Evolutionary conservation across 2,329 filamentous ascomycete genomes (phyloP).

Genomic region (Teratosphaeria destructans): DNA sequence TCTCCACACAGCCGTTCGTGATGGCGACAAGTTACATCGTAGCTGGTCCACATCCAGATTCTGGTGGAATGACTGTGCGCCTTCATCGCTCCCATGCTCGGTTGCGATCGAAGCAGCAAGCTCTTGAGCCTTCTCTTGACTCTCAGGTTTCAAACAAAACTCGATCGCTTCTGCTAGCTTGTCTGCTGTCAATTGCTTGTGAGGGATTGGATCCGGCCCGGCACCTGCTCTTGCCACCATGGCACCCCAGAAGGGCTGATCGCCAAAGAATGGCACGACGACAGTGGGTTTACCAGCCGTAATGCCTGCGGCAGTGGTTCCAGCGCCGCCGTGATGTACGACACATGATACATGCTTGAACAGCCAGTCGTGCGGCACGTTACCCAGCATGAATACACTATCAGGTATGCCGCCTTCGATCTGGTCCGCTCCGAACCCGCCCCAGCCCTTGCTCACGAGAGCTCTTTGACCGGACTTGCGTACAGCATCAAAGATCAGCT

Average conservation of each 20-base stretch:
- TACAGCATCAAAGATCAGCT: slow-evolving; percentile 62
- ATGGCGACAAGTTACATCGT: slow-evolving; percentile 59
- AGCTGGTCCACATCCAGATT: slow-evolving; percentile 53
- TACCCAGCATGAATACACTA: slow-evolving; percentile 42
- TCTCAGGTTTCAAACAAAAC: slow-evolving; percentile 32
- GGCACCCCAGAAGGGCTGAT: slow-evolving; percentile 46
- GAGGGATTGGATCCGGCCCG: slow-evolving; percentile 39
- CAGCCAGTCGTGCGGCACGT: slow-evolving; percentile 50
- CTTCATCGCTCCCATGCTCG: slow-evolving; percentile 33
- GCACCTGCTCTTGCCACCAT: slow-evolving; percentile 42
- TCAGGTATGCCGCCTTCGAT: slow-evolving; percentile 26
- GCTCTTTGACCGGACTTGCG: slow-evolving; percentile 40
- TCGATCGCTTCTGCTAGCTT: slow-evolving; percentile 38
- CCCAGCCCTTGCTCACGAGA: slow-evolving; percentile 47
- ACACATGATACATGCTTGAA: slow-evolving; percentile 47
- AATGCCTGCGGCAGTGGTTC: slow-evolving; percentile 48
- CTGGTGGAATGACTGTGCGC: slow-evolving; percentile 37
- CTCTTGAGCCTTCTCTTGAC: slow-evolving; percentile 26
- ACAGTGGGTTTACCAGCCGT: slow-evolving; percentile 41
- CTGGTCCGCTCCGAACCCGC: slow-evolving; percentile 33
- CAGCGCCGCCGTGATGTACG: slow-evolving; percentile 50
- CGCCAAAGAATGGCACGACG: slow-evolving; percentile 49
- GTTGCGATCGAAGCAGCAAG: slow-evolving; percentile 32
- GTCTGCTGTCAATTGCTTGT: slow-evolving; percentile 34
- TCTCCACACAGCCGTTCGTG: slow-evolving; percentile 63